A percentile compares a stretch with the other conserved stretches of the same genome.
phyloP scores from a whole-genome alignment of 441 rosid species.

The Erodium moschatum region DNA sequence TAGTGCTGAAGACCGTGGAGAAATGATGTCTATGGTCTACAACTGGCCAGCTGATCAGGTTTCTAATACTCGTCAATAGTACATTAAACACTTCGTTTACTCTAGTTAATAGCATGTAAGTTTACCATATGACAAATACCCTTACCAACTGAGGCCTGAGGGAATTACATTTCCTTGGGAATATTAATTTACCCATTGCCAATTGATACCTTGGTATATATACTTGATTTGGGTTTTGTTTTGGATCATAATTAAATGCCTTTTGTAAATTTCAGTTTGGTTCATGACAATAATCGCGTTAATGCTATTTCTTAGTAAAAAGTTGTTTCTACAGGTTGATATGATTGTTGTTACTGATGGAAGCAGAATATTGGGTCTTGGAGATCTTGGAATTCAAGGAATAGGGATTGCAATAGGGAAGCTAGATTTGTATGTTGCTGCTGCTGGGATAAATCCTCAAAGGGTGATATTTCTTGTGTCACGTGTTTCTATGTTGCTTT shows the following conservation, averaged over 20 bases:
- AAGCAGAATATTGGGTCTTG: slow-evolving; percentile 97
- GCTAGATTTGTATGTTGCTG: slow-evolving; percentile 95
- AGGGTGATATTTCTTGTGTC: slow-evolving; percentile 37
- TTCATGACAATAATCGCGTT: background rate
- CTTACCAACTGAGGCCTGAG: background rate
- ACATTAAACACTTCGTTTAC: background rate
- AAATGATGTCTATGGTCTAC: slow-evolving; percentile 99
- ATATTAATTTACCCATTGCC: background rate
- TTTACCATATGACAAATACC: background rate
- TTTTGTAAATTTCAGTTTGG: slow-evolving; percentile 1
- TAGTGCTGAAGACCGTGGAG: slow-evolving; percentile 92
- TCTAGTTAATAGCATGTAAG: background rate
- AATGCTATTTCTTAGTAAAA: slow-evolving; percentile 2
- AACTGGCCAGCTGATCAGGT: slow-evolving; percentile 99
- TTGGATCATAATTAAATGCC: background rate
- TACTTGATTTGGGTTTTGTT: background rate
- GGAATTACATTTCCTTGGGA: background rate
- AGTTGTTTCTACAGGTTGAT: slow-evolving; percentile 58
- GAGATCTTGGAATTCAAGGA: slow-evolving; percentile 97
- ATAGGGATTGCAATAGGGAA: slow-evolving; percentile 94
- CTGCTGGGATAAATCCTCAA: slow-evolving; percentile 98
- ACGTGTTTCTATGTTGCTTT: slow-evolving; percentile 4
- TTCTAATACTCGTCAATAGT: slow-evolving; percentile 12
- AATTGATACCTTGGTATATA: background rate
- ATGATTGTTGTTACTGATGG: slow-evolving; percentile 99